Evolutionary conservation across 768 basidiomycete species (phyloP).

Genomic region (Tulasnella calospora): DNA sequence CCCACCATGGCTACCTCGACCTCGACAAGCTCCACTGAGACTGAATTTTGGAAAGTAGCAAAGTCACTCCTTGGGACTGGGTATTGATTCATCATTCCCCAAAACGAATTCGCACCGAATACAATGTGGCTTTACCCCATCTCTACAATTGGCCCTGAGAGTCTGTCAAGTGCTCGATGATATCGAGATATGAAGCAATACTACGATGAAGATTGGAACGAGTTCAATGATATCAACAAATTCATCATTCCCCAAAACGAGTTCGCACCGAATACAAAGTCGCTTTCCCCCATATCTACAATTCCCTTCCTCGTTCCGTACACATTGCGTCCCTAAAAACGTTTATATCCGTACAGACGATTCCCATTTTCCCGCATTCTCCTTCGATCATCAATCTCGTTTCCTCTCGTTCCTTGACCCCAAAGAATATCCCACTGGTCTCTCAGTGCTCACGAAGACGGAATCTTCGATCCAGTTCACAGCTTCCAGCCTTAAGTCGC

Average conservation of each 20-base stretch:
- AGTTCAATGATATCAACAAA: constrained; percentile 99
- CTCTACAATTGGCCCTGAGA: constrained; percentile 99
- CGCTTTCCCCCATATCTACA: constrained; percentile 97
- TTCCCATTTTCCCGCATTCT: constrained; percentile 98
- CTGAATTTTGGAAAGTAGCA: no score
- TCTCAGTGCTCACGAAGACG: no score
- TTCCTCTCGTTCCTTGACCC: constrained; percentile 87
- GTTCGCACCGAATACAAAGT: constrained; percentile 99
- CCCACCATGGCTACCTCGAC: no score
- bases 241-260: constrained; percentile 97
- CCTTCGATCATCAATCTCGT: constrained; percentile 98
- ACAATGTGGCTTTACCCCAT: constrained; percentile 98
- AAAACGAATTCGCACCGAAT: constrained; percentile 97
- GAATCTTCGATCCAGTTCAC: no score
- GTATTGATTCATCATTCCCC: constrained; percentile 97
- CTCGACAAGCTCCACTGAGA: no score
- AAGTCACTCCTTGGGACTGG: no score
- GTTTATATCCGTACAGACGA: constrained; percentile 99
- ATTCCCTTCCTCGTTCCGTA: constrained; percentile 93
- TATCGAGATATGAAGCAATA: constrained; percentile 95
- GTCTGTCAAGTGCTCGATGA: no score
- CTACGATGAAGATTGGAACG: constrained; percentile 99
- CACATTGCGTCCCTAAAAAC: constrained; percentile 91
- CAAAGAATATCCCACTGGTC: no score
- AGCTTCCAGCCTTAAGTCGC: constrained; percentile 18